Conservation (phyloP, 371 early-diverging fungal species). For the Mucor lusitanicus region DNA sequence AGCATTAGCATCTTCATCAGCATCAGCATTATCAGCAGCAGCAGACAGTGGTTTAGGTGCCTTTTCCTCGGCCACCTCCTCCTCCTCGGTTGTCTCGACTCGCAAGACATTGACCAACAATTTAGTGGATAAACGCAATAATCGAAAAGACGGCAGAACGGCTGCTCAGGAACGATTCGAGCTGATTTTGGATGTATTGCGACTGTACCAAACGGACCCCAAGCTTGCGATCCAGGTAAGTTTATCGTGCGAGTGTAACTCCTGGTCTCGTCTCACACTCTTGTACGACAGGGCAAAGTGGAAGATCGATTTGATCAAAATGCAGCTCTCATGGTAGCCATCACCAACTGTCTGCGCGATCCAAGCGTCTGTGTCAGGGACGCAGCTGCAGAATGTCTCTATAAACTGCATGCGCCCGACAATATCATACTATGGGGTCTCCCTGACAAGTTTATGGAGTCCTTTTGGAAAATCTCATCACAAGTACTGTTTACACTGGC, state of each 20-base stretch:
- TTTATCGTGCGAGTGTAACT: too few relatives aligned
- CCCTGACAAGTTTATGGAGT: conserved; percentile 46
- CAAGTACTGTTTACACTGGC: conserved; percentile 46
- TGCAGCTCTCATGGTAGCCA: conserved; percentile 55
- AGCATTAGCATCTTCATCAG: too few relatives aligned
- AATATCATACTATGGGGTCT: conserved; percentile 63
- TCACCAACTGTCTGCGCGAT: conserved; percentile 65
- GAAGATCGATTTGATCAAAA: conserved; percentile 53
- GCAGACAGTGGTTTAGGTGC: too few relatives aligned
- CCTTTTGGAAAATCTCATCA: conserved; percentile 65
- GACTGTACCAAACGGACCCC: conserved; percentile 69
- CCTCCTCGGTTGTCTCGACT: not conserved
- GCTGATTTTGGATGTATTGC: conserved; percentile 64
- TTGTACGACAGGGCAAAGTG: conserved; percentile 15
- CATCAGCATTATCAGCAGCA: too few relatives aligned
- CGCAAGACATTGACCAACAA: conserved; percentile 7
- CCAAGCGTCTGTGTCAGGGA: conserved; percentile 52
- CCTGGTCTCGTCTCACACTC: too few relatives aligned
- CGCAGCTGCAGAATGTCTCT: conserved; percentile 67
- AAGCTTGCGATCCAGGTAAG: conserved; percentile 64
- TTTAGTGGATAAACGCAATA: conserved; percentile 18
- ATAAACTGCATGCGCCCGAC: conserved; percentile 52
- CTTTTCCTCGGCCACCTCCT: too few relatives aligned
- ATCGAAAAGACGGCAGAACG: conserved; percentile 32
- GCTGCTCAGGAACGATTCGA: conserved; percentile 60